These are phyloP conservation scores for Hypoxylon sp. DNA, from an alignment of 2,329 filamentous ascomycete species.

Conservation along the genomic window DNA sequence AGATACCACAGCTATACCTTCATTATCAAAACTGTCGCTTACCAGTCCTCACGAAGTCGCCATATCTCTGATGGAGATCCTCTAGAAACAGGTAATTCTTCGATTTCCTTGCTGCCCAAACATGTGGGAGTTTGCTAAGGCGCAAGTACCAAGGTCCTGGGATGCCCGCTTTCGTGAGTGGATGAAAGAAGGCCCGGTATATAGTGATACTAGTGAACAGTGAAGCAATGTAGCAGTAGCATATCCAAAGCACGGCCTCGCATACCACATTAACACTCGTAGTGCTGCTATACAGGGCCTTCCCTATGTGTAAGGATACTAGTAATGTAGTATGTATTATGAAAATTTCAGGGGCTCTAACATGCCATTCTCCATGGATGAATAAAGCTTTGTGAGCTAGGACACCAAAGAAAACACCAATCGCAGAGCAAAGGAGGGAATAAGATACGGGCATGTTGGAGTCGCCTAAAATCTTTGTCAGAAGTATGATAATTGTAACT, in stretches of 20 bases:
- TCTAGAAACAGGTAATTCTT: slow-evolving; percentile 1
- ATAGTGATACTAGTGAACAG: not conserved
- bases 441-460: not conserved
- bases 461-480: not conserved
- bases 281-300: not conserved
- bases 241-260: not conserved
- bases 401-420: not conserved
- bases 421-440: not conserved
- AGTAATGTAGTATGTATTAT: not conserved
- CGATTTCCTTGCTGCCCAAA: not conserved
- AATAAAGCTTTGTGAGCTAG: not conserved
- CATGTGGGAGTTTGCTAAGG: not conserved
- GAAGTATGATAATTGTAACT: not conserved
- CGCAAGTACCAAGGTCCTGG: slow-evolving; percentile 5
- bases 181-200: not conserved
- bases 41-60: slow-evolving; percentile 4
- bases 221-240: not conserved
- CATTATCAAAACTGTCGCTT: not conserved
- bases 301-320: not conserved
- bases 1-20: not conserved
- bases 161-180: not conserved
- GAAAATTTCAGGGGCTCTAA: slow-evolving; percentile 4
- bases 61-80: slow-evolving; percentile 2
- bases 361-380: slow-evolving; percentile 5
- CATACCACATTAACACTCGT: not conserved